These are phyloP conservation scores for Lentinula raphanica DNA, from an alignment of 768 basidiomycete genomes.

Conservation along the genomic window DNA sequence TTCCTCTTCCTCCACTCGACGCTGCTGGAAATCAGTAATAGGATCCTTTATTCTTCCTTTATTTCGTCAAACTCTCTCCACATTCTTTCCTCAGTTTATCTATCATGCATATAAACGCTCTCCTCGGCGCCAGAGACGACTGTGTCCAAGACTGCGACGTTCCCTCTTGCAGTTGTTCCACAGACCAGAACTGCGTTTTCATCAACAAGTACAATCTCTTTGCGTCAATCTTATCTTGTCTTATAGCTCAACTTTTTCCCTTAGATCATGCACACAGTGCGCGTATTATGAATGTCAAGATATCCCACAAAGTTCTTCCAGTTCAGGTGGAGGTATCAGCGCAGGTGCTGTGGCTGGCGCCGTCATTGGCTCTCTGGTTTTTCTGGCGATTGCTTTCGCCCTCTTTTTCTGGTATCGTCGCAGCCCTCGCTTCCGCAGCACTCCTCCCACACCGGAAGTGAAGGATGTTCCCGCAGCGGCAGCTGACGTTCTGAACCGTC, in stretches of 20 bases:
- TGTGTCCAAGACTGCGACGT: constrained; percentile 40
- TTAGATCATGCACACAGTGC: constrained; percentile 58
- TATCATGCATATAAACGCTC: constrained; percentile 32
- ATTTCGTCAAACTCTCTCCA: constrained; percentile 20
- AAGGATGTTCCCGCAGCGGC: constrained; percentile 72
- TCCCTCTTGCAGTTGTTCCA: constrained; percentile 49
- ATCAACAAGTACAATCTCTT: constrained; percentile 45
- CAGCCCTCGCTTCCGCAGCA: constrained; percentile 38
- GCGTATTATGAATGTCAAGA: constrained; percentile 43
- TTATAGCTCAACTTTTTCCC: constrained; percentile 1
- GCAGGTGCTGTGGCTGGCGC: constrained; percentile 73
- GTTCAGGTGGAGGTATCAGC: constrained; percentile 41
- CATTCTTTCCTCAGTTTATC: constrained; percentile 25
- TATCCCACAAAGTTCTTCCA: constrained; percentile 12
- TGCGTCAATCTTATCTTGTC: background rate
- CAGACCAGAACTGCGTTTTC: constrained; percentile 53
- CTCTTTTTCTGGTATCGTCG: constrained; percentile 65
- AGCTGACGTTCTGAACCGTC: constrained; percentile 71
- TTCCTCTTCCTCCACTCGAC: background rate
- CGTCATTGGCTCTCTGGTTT: constrained; percentile 57
- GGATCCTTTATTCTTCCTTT: constrained; percentile 6
- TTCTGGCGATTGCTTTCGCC: constrained; percentile 47
- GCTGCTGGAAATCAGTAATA: constrained; percentile 5
- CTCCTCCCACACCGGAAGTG: constrained; percentile 28
- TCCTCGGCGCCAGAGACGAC: constrained; percentile 28